Base-by-base conservation (phyloP, 2,329 filamentous ascomycete genomes). In the Rutstroemia sp. region DNA sequence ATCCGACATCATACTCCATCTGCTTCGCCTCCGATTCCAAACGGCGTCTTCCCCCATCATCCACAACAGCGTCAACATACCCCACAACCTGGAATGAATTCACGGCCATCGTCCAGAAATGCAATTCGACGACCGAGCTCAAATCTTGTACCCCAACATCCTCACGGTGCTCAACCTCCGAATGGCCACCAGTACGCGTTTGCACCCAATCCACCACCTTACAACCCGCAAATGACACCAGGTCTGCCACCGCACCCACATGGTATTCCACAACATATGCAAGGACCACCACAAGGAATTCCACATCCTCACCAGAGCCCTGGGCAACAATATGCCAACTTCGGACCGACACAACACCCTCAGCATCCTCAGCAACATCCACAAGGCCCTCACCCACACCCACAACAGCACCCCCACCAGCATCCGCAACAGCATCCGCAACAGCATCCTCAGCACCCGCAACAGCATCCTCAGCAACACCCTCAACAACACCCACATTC, bases 21-120 rank as follows among this genome's bases (percentile, higher is more conserved):
- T 23, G 88, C 86, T 34, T 96, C 92, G 23, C 92, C 92, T 57
- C 92, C 92, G 3, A 89, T 96, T 63, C 81, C 82, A 52, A 95
- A 68, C 58, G 67, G 66, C 25, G 66, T 65, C 30, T 68, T 67
- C 48, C 63, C 73, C 50, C 71, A 69, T 64, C 67, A 69, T 64
- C 67, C 71, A n/a, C 76, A 75, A 48, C 66, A 67, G 54, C 83
- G 91, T 61, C 85, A 87, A 55, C 86, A 88, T 59, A 95, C 92
- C 6, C 92, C 92, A 16, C 88, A 95, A 67, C 88, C 90, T 4
- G 82, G 84, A 61, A 81, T 81, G 65, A 80, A 82, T 56, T 95
- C 91, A 23, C 81, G 89, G 49, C 89, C 90, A 2, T 82, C 83
- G 6, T 96, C 92, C 7, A 80, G 92, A 64, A 91, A 90, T 70